A percentile compares a stretch with the other conserved stretches of the same genome.
These are phyloP conservation scores for Arthromyces matolae DNA, from an alignment of 768 basidiomycete species.

Conservation along the genomic window DNA sequence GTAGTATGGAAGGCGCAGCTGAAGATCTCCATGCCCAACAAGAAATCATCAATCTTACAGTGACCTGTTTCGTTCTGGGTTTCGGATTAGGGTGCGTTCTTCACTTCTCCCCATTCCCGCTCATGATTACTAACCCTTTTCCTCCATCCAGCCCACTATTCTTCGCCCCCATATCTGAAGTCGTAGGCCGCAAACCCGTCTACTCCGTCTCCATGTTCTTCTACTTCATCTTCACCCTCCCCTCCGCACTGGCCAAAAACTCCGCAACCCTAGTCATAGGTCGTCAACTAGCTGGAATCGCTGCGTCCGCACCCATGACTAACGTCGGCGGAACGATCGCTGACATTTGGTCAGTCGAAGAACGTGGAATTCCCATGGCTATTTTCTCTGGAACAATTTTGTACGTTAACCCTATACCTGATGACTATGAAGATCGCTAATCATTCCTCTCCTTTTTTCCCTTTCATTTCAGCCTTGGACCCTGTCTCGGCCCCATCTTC, in stretches of 20 bases:
- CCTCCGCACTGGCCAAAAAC: constrained; percentile 31
- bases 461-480: constrained; percentile 32
- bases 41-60: constrained; percentile 37
- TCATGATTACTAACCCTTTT: neutral
- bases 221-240: constrained; percentile 45
- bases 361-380: constrained; percentile 45
- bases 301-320: constrained; percentile 21
- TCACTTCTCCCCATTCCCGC: constrained; percentile 12
- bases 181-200: constrained; percentile 34
- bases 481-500: constrained; percentile 46
- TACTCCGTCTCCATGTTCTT: constrained; percentile 36
- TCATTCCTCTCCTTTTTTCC: neutral
- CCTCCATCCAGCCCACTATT: constrained; percentile 31
- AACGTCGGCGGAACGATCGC: constrained; percentile 43
- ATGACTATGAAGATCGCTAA: neutral
- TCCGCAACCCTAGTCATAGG: constrained; percentile 30
- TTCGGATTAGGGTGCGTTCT: constrained; percentile 35
- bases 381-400: constrained; percentile 47
- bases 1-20: constrained; percentile 32
- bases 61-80: constrained; percentile 43
- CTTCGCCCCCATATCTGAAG: constrained; percentile 37
- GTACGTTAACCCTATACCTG: constrained; percentile 16
- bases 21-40: constrained; percentile 29
- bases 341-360: constrained; percentile 38
- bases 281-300: constrained; percentile 32